Evolutionary conservation across 192 early-diverging fungal genomes (phyloP), one percentile per base, ranked within the genome.

Genomic region (Entomortierella beljakovae): DNA sequence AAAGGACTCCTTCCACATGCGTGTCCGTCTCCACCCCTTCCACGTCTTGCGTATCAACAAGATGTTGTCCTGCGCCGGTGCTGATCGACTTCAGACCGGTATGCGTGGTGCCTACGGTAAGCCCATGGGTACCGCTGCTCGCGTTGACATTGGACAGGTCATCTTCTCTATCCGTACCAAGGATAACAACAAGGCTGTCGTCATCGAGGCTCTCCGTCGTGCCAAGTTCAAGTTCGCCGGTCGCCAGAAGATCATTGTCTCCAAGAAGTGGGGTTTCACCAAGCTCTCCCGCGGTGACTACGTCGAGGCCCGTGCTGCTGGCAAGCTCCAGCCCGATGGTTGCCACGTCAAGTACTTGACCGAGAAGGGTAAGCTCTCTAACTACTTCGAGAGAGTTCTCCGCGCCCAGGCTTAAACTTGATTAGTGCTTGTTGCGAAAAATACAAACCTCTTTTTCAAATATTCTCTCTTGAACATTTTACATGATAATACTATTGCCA

Each of bases 181-280:
- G 91, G 98, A 99, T 77, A 68, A 70, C 84, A 97, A 96, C 91
- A 94, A 94, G 89, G 93, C 94, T 46, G 86, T 91, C 77, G 95
- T 98, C 68, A 92, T 95, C 73, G 98, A 99, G 85, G 88, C 94
- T 53, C 82, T 83, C 58, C 71, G 82, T 40, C 76, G 82, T 63
- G 82, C 82, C 57, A 83, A 83, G 82, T 99, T 98, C 94, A 98
- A 98, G 93, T 98, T 98, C 90, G 94, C 97, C 57, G 97, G 98
- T 85, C 94, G 94, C 73, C 98, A 98, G 86, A 98, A 97, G 90
- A 97, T 99, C 82, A 92, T 98, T 75, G 83, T 99, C 73, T 99
- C 98, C 85, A 98, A 98, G 92, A 99, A 99, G 88, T 99, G 98
- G 98, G 98, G 98, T 67, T 99, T 99, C 91, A 99, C 98, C 89